These are phyloP conservation scores for Boletus sp. DNA, from an alignment of 1,284 basidiomycete species.

Conservation along the genomic window DNA sequence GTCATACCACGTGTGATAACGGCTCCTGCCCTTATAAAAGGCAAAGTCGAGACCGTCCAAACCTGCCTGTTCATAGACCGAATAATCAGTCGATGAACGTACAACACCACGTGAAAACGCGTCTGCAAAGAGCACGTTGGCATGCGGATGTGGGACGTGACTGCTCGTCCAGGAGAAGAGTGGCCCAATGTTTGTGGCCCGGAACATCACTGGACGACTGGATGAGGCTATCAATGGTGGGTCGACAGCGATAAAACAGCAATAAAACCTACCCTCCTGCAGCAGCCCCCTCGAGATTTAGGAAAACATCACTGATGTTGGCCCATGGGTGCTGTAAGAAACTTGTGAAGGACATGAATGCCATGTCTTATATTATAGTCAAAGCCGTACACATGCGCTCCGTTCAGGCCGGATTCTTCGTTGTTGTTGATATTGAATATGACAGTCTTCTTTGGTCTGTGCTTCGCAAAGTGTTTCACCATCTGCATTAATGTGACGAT, in stretches of 20 bases:
- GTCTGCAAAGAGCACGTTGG: slow-evolving; percentile 63
- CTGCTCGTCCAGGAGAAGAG: slow-evolving; percentile 48
- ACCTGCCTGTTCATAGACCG: slow-evolving; percentile 51
- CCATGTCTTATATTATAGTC: neutral
- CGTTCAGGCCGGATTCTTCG: slow-evolving; percentile 73
- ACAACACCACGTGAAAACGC: slow-evolving; percentile 60
- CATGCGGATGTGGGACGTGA: slow-evolving; percentile 61
- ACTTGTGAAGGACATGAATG: slow-evolving; percentile 33
- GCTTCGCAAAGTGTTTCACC: slow-evolving; percentile 54
- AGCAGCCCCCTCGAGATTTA: slow-evolving; percentile 81
- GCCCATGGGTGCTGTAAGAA: slow-evolving; percentile 75
- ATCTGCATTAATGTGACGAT: slow-evolving; percentile 66
- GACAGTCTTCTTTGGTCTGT: slow-evolving; percentile 56
- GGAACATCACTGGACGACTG: slow-evolving; percentile 67
- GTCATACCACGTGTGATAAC: slow-evolving; percentile 71
- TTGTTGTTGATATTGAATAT: slow-evolving; percentile 83
- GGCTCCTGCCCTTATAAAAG: slow-evolving; percentile 67
- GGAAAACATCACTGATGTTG: slow-evolving; percentile 58
- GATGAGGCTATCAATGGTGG: slow-evolving; percentile 7
- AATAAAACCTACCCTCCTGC: slow-evolving; percentile 61
- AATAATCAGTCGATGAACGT: slow-evolving; percentile 67
- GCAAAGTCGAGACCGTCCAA: slow-evolving; percentile 71
- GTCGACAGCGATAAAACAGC: neutral
- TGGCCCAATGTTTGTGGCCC: slow-evolving; percentile 55
- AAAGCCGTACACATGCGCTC: slow-evolving; percentile 56